These are phyloP conservation scores for Chrysanthemum makinoi DNA, from an alignment of 129 eudicot genomes.

Conservation along the genomic window DNA sequence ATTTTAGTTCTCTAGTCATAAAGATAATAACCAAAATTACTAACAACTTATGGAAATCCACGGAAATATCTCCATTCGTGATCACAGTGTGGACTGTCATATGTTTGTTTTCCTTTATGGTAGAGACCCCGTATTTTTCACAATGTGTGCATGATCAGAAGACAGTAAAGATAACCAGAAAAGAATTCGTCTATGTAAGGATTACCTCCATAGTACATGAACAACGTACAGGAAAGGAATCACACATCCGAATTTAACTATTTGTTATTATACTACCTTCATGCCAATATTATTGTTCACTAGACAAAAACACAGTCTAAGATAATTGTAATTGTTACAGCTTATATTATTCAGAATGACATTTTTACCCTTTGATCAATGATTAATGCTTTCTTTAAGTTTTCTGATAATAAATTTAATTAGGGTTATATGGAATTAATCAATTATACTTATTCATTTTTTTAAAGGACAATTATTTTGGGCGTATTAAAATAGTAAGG, in stretches of 20 bases:
- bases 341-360: too few relatives aligned
- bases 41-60: constrained; percentile 7
- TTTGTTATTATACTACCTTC: neutral
- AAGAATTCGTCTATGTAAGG: too few relatives aligned
- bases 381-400: too few relatives aligned
- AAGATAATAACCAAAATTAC: constrained; percentile 14
- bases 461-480: too few relatives aligned
- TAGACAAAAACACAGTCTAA: too few relatives aligned
- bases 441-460: too few relatives aligned
- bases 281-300: too few relatives aligned
- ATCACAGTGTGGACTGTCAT: neutral
- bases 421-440: too few relatives aligned
- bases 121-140: constrained; percentile 11
- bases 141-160: neutral
- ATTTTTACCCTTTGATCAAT: too few relatives aligned
- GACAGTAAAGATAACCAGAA: neutral
- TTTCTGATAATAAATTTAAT: too few relatives aligned
- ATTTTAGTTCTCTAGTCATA: neutral
- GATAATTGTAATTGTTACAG: too few relatives aligned
- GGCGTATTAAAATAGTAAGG: too few relatives aligned
- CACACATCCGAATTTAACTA: neutral
- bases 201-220: neutral
- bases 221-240: neutral
- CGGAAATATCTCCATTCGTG: neutral
- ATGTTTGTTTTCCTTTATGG: neutral